Evolutionary conservation across 2,329 filamentous ascomycete genomes (phyloP), one percentile per base, ranked within the genome.

Genomic region (Rugonectria rugulosa): DNA sequence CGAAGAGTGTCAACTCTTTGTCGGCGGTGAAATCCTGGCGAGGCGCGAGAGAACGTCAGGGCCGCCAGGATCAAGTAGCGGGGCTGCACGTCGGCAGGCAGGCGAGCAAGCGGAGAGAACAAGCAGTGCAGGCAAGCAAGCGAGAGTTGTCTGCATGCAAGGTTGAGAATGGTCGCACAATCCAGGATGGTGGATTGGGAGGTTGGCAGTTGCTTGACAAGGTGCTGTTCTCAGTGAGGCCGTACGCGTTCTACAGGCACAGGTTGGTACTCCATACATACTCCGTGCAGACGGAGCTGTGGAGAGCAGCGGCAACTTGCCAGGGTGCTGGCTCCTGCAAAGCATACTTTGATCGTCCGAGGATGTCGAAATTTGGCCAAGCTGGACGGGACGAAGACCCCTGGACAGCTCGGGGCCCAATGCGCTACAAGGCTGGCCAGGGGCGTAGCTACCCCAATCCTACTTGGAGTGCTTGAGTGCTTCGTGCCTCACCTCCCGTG

Each of bases 1-100:
- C 42, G 69, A 70, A 69, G 64, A 63, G 67, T n/a, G n/a, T 63
- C 41, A 58, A 63, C 47, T 47, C 29, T 40, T 59, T 42, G 49
- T 53, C 53, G 51, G 55, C 53, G 56, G 42, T 58, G 51, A 53
- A 37, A 32, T 26, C 10, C 24, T 44, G 24, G 41, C 10, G 23
- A 24, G n/a, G 15, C 15, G 17, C 10, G 15, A 7, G 12, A 29
- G 15, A 31, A 24, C 12, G 7, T 27, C 26, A 29, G 42, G 41
- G 31, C 48, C 31, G 53, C 41, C 32, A 50, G 42, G 41, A 48
- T 37, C 26, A 41, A 55, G 47, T 34, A 53, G 32, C 44, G 48
- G 34, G 40, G 27, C 48, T 54, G 59, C 38, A 23, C 45, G 49
- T 57, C 40, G 37, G 49, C 40, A 17, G 15, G 29, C 27, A 38